Base-by-base conservation (phyloP, 176 grass and related monocot genomes). In the Bolboschoenus planiculmis region DNA sequence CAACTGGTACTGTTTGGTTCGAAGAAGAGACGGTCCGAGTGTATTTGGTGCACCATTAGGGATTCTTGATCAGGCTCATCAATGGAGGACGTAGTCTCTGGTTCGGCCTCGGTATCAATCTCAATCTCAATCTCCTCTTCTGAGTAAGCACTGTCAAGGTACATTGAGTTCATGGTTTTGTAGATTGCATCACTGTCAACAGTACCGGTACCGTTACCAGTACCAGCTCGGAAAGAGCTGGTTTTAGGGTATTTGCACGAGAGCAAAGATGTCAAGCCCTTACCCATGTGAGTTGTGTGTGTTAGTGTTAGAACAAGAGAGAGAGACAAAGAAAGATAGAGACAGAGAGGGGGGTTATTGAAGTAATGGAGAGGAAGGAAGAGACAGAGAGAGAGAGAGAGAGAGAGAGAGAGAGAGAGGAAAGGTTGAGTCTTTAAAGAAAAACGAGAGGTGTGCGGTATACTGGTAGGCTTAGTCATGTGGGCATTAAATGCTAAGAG, bases 251-350 rank as follows among this genome's bases (percentile, higher is more conserved):
- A 78, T 24, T 27, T 83, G 39, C 87, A 89, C 33, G 89, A 93
- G 60, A 98, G 85, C 79, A 98, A 87, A 74, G 91, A 85, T 56
- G 85, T 73, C 36, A 98, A 34, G 80, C 89, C 81, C 84, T 93
- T 98, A 71, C 83, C 91, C 83, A 81, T 87, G 56, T 13, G 30
- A 21, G 79, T 16, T 53, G 39, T 31, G 21, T 59, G 43, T 40
- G 31, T 42, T 44, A 14, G 18, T 70, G 30, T 56, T 51, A 56
- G 46, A 13, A 51, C 39, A 40, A 61, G 76, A 79, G 80, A 85
- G 75, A 83, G 79, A n/a, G n/a, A n/a, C n/a, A n/a, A n/a, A n/a
- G n/a, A n/a, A n/a, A n/a, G n/a, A n/a, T n/a, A n/a, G n/a, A 79
- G 18, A 84, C 26, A 50, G 44, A 75, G 48, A 83, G 16, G 43